Percentiles rank a stretch among this genome's conserved stretches.
Evolutionary conservation across 1,284 basidiomycete genomes (phyloP).

Genomic region (Trichosporon inkin): DNA sequence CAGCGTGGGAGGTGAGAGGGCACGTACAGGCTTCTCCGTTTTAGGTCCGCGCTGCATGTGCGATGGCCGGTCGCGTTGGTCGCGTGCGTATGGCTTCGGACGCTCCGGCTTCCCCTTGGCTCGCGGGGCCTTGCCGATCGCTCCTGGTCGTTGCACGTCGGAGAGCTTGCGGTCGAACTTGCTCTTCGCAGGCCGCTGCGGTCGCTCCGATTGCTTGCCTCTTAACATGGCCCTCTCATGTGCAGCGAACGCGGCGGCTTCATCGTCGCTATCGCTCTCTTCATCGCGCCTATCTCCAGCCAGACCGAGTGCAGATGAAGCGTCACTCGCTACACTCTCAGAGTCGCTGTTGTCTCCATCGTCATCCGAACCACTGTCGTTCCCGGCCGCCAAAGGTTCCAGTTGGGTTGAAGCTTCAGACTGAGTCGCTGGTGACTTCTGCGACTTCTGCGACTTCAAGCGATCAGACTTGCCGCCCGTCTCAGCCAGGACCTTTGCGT

Average conservation of each 20-base stretch:
- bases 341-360: not conserved
- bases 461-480: slow-evolving; percentile 1
- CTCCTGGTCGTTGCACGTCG: not conserved
- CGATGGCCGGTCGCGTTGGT: not conserved
- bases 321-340: slow-evolving; percentile 5
- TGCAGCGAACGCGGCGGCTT: slow-evolving; percentile 13
- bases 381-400: too few relatives aligned
- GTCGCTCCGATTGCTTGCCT: not conserved
- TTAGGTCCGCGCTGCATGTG: not conserved
- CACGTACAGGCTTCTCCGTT: slow-evolving; percentile 10
- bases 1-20: slow-evolving; percentile 10
- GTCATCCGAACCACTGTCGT: too few relatives aligned
- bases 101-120: slow-evolving; percentile 1
- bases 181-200: not conserved
- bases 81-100: not conserved
- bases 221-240: not conserved
- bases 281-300: slow-evolving; percentile 6
- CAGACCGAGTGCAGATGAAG: slow-evolving; percentile 5
- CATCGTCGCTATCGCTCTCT: slow-evolving; percentile 9
- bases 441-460: not conserved
- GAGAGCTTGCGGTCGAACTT: slow-evolving; percentile 8
- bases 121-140: not conserved
- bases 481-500: slow-evolving; percentile 52
- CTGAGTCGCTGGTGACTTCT: too few relatives aligned
- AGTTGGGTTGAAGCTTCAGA: too few relatives aligned